phyloP scores from a whole-genome alignment of 2,329 filamentous ascomycete genomes.

The Phyllosticta citriasiana region DNA sequence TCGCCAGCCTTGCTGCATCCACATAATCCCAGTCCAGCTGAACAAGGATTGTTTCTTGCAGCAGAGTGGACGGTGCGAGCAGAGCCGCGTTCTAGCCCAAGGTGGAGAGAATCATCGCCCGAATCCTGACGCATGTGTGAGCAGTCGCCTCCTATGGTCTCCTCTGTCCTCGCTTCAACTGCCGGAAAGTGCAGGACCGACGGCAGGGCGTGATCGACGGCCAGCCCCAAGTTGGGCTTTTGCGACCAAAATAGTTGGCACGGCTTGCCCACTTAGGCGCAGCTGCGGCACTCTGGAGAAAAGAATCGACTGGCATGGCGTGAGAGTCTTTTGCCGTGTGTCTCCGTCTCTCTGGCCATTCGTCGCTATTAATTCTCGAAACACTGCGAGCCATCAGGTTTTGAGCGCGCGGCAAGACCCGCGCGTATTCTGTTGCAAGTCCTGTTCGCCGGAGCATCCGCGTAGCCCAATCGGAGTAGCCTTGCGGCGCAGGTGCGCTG shows the following conservation, averaged over 20 bases:
- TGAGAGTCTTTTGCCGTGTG: not conserved
- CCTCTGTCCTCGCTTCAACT: not conserved
- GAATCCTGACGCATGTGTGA: not conserved
- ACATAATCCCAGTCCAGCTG: not conserved
- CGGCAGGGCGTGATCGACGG: not conserved
- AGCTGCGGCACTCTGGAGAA: not conserved
- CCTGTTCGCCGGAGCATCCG: not conserved
- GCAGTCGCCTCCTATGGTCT: not conserved
- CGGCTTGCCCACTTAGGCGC: not conserved
- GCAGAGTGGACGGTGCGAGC: not conserved
- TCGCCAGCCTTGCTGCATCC: not conserved
- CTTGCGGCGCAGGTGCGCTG: not conserved
- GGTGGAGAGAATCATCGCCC: not conserved
- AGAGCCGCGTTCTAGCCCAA: not conserved
- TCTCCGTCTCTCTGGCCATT: not conserved
- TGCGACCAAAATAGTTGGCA: not conserved
- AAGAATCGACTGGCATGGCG: not conserved
- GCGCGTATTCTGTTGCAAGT: not conserved
- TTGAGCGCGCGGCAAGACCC: not conserved
- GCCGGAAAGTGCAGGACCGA: not conserved
- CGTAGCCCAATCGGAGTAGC: not conserved
- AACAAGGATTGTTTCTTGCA: not conserved
- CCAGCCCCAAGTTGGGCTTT: not conserved
- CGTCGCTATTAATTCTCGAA: not conserved
- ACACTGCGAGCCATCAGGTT: not conserved